These are phyloP conservation scores for Aphanomyces cochlioides DNA, from an alignment of 352 stramenopile genomes.

Conservation along the genomic window DNA sequence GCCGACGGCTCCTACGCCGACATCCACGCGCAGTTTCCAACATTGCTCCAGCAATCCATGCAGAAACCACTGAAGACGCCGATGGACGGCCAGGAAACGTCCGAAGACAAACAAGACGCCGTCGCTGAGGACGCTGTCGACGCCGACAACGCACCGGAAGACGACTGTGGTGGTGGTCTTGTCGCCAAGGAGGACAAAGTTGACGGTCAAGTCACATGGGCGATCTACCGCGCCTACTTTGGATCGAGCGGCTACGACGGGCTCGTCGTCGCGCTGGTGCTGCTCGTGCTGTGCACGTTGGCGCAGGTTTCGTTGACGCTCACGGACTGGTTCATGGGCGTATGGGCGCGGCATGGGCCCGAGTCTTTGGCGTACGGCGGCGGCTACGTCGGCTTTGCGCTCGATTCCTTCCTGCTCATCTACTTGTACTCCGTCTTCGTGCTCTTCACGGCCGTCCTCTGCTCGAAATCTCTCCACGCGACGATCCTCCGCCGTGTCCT, in stretches of 20 bases:
- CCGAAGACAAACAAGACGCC: no score
- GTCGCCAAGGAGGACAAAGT: constrained; percentile 38
- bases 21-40: background rate
- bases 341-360: background rate
- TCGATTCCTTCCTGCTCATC: background rate
- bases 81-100: no score
- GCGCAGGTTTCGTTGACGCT: constrained; percentile 1
- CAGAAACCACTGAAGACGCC: no score
- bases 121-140: background rate
- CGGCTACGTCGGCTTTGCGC: background rate
- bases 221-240: constrained; percentile 39
- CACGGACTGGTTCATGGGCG: constrained; percentile 26
- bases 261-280: background rate
- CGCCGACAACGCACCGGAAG: constrained; percentile 3
- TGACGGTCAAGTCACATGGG: constrained; percentile 36
- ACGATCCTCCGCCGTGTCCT: constrained; percentile 4
- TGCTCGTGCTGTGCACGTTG: constrained; percentile 1
- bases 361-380: background rate
- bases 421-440: constrained; percentile 3
- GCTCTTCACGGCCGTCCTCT: background rate
- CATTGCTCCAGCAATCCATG: no score
- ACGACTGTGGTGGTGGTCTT: background rate
- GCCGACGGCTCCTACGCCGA: constrained; percentile 34
- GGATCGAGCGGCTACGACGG: constrained; percentile 37
- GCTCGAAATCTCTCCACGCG: constrained; percentile 20